These are phyloP conservation scores for Kodamaea plutei DNA, from an alignment of 1,139 yeast genomes.

Conservation along the genomic window DNA sequence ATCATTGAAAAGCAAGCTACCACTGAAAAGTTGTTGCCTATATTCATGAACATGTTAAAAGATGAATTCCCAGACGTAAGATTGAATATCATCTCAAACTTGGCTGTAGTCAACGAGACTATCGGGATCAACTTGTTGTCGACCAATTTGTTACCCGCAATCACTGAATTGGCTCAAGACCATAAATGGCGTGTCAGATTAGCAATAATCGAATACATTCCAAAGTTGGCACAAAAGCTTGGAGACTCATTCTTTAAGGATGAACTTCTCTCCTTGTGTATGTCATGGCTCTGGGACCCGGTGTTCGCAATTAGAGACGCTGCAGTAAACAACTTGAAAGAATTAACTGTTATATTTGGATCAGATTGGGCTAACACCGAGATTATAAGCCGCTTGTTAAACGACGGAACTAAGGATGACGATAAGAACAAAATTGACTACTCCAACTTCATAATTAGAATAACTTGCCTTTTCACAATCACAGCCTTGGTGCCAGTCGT, in stretches of 20 bases:
- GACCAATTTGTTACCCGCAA: conserved; percentile 89
- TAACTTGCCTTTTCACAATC: conserved; percentile 86
- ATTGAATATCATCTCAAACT: conserved; percentile 85
- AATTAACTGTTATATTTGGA: conserved; percentile 83
- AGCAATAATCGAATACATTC: conserved; percentile 96
- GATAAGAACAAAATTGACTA: conserved; percentile 40
- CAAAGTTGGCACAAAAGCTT: conserved; percentile 90
- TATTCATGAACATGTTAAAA: conserved; percentile 87
- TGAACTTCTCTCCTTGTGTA: conserved; percentile 82
- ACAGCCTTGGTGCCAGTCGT: conserved; percentile 73
- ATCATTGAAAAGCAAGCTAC: conserved; percentile 82
- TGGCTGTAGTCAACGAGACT: conserved; percentile 88
- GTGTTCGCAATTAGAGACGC: conserved; percentile 97
- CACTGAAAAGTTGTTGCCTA: conserved; percentile 78
- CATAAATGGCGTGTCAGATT: conserved; percentile 96
- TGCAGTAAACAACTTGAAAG: conserved; percentile 79
- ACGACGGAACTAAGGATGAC: conserved; percentile 30
- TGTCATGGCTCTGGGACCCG: conserved; percentile 98
- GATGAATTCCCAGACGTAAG: conserved; percentile 98
- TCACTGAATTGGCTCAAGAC: conserved; percentile 93
- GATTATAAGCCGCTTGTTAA: conserved; percentile 71
- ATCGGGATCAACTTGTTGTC: conserved; percentile 87
- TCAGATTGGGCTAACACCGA: conserved; percentile 89
- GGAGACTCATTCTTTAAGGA: conserved; percentile 92
- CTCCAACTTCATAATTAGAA: conserved; percentile 79